Evolutionary conservation across 768 basidiomycete genomes (phyloP).

Genomic region (Tricholomella constricta): DNA sequence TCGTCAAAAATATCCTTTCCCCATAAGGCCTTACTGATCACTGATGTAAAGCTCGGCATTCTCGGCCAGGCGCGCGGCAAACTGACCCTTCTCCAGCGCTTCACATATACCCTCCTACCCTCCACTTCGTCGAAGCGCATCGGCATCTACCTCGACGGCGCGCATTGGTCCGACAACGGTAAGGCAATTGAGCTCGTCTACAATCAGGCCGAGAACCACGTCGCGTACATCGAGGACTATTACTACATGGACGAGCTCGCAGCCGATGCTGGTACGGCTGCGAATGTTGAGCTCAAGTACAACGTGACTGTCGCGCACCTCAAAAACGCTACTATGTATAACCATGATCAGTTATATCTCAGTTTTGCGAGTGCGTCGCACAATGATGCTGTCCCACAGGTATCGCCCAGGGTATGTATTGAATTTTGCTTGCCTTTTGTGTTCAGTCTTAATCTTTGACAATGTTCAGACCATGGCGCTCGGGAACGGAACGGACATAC

Average conservation of each 20-base stretch:
- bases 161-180: conserved; percentile 51
- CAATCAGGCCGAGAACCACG: conserved; percentile 36
- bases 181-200: conserved; percentile 46
- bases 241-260: conserved; percentile 39
- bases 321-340: conserved; percentile 37
- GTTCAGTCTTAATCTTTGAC: too few species aligned
- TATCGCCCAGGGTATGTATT: conserved; percentile 37
- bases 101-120: conserved; percentile 43
- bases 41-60: conserved; percentile 39
- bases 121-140: conserved; percentile 37
- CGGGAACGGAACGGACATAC: conserved; percentile 36
- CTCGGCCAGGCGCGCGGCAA: conserved; percentile 55
- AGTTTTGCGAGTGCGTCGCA: conserved; percentile 49
- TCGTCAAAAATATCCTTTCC: neutral
- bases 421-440: neutral
- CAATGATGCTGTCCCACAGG: conserved; percentile 32
- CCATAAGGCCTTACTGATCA: neutral
- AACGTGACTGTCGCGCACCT: conserved; percentile 43
- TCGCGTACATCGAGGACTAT: conserved; percentile 52
- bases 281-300: conserved; percentile 46
- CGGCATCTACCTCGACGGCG: conserved; percentile 45
- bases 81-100: conserved; percentile 52
- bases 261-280: conserved; percentile 31
- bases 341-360: conserved; percentile 47
- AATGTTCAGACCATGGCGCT: conserved; percentile 43